These are phyloP conservation scores for Rugonectria rugulosa DNA, from an alignment of 2,329 filamentous ascomycete species.

Conservation along the genomic window DNA sequence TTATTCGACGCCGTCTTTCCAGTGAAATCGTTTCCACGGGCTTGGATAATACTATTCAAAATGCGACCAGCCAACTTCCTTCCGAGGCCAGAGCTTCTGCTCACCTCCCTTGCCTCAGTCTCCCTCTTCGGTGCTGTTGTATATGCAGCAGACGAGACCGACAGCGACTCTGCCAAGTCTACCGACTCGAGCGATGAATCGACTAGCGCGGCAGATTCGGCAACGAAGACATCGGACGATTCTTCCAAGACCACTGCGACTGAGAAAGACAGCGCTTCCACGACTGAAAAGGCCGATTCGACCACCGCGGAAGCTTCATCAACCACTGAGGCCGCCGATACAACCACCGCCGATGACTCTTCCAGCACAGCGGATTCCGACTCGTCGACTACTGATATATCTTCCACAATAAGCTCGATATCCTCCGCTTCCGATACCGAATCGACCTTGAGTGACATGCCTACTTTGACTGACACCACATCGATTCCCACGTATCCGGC, in stretches of 20 bases:
- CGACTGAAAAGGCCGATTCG: constrained; percentile 25
- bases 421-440: constrained; percentile 27
- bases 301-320: constrained; percentile 15
- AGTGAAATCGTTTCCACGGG: neutral
- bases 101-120: constrained; percentile 38
- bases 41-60: constrained; percentile 10
- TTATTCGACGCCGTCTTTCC: neutral
- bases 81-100: constrained; percentile 35
- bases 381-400: constrained; percentile 25
- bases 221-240: neutral
- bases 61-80: constrained; percentile 42
- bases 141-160: constrained; percentile 43
- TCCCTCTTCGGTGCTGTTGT: constrained; percentile 41
- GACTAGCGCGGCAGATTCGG: constrained; percentile 10
- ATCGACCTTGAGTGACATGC: constrained; percentile 45
- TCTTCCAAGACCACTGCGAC: constrained; percentile 21
- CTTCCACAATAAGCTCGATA: constrained; percentile 24
- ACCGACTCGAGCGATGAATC: constrained; percentile 7
- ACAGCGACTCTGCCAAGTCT: constrained; percentile 24
- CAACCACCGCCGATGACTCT: neutral
- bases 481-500: constrained; percentile 68
- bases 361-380: constrained; percentile 29
- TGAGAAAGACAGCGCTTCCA: constrained; percentile 16
- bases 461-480: constrained; percentile 51
- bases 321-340: constrained; percentile 26